A percentile compares a stretch with the other conserved stretches of the same genome.
phyloP scores from a whole-genome alignment of 345 rosid genomes.

The Gossypium herbaceum region DNA sequence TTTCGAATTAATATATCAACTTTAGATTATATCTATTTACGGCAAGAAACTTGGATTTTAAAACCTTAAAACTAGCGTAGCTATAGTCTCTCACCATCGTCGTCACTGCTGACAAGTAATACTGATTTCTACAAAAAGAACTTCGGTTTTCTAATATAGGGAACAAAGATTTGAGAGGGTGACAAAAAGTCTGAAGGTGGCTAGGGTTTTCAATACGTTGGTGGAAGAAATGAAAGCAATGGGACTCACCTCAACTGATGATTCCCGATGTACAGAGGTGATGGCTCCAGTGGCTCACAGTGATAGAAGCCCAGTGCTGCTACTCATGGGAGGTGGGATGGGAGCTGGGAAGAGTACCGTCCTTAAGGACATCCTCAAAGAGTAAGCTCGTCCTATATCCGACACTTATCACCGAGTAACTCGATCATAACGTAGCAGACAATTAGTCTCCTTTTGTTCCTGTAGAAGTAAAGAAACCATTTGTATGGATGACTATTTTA shows the following conservation, averaged over 20 bases:
- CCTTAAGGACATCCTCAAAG: conserved; percentile 82
- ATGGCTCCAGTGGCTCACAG: conserved; percentile 86
- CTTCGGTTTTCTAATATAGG: conserved; percentile 27
- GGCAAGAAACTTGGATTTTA: not conserved
- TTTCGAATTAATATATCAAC: not conserved
- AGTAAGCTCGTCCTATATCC: conserved; percentile 40
- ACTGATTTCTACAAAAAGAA: not conserved
- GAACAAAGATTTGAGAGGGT: conserved; percentile 83
- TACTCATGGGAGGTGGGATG: conserved; percentile 98
- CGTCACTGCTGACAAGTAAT: not conserved
- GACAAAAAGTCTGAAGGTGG: conserved; percentile 72
- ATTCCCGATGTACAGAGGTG: conserved; percentile 63
- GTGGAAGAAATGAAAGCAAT: conserved; percentile 94
- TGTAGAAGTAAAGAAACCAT: no score
- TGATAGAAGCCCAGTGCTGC: conserved; percentile 84
- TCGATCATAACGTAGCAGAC: not conserved
- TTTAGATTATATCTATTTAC: not conserved
- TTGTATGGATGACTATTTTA: not conserved
- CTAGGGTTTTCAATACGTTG: conserved; percentile 66
- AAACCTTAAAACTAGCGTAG: not conserved
- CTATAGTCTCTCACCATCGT: not conserved
- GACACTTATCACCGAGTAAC: not conserved
- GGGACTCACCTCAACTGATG: conserved; percentile 48
- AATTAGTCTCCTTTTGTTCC: not conserved
- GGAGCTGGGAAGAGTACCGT: conserved; percentile 99